Percentiles rank a stretch among this genome's conserved stretches.
Conservation (phyloP, 2,329 filamentous ascomycete species). For the Coniochaeta sp. region DNA sequence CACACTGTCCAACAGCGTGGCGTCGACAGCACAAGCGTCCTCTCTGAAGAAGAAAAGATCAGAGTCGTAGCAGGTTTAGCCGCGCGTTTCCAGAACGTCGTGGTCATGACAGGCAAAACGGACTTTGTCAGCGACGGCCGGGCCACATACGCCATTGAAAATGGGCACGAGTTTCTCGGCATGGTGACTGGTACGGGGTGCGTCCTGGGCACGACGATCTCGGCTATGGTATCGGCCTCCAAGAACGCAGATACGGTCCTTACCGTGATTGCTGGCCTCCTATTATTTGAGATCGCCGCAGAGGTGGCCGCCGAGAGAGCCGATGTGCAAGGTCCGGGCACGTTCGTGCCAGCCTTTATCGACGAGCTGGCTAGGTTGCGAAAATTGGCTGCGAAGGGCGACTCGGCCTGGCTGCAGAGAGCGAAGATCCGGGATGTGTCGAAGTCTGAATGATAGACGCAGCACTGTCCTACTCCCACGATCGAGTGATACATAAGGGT, state of each 20-base stretch:
- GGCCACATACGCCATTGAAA: conserved; percentile 59
- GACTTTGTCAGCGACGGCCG: conserved; percentile 74
- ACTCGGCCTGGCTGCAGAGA: conserved; percentile 39
- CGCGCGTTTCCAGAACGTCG: conserved; percentile 57
- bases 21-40: conserved; percentile 67
- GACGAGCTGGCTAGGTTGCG: conserved; percentile 55
- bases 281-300: conserved; percentile 70
- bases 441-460: not conserved
- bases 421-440: conserved; percentile 8
- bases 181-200: conserved; percentile 77
- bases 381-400: conserved; percentile 36
- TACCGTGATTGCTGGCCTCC: conserved; percentile 61
- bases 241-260: conserved; percentile 49
- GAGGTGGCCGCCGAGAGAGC: conserved; percentile 56
- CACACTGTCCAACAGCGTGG: conserved; percentile 59
- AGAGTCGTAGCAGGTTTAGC: conserved; percentile 61
- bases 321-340: conserved; percentile 69
- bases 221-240: conserved; percentile 59
- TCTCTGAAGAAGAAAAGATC: conserved; percentile 40
- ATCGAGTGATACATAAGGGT: too few relatives aligned
- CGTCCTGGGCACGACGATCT: conserved; percentile 73
- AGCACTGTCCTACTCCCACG: not conserved
- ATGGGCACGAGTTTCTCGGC: conserved; percentile 67
- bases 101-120: conserved; percentile 73
- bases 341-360: conserved; percentile 77